phyloP scores from a whole-genome alignment of 331 rosid genomes.

The Malus hybrid region DNA sequence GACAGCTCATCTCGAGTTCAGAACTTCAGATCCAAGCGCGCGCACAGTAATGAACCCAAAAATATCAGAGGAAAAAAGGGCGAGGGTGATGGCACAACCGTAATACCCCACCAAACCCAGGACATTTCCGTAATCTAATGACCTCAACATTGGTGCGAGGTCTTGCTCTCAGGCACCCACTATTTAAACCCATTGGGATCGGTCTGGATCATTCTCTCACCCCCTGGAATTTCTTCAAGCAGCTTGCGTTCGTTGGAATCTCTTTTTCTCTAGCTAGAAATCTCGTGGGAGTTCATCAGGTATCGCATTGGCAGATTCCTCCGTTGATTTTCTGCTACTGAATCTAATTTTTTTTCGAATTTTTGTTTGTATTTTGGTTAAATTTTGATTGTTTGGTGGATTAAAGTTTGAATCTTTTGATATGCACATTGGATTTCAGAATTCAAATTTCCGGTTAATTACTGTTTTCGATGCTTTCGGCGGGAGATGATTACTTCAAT shows the following conservation, averaged over 20 bases:
- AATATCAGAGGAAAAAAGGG: background rate
- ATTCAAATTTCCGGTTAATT: background rate
- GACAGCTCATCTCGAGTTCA: background rate
- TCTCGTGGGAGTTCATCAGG: conserved; percentile 22
- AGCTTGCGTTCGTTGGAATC: background rate
- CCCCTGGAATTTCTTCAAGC: background rate
- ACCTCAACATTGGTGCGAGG: conserved; percentile 6
- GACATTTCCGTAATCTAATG: background rate
- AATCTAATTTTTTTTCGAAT: background rate
- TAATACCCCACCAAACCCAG: conserved; percentile 14
- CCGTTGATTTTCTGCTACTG: background rate
- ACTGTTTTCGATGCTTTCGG: background rate
- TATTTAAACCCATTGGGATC: conserved; percentile 13
- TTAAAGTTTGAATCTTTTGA: background rate
- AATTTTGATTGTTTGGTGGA: background rate
- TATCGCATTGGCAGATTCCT: conserved; percentile 30
- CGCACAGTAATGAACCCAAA: background rate
- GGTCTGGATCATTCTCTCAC: background rate
- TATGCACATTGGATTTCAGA: background rate
- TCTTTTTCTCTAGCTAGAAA: conserved; percentile 8
- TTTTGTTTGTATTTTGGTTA: background rate
- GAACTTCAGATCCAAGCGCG: background rate
- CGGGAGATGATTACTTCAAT: background rate
- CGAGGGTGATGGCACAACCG: background rate
- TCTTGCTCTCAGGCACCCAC: conserved; percentile 11